These are phyloP conservation scores for Corchorus olitorius DNA, from an alignment of 345 rosid genomes.

Conservation along the genomic window DNA sequence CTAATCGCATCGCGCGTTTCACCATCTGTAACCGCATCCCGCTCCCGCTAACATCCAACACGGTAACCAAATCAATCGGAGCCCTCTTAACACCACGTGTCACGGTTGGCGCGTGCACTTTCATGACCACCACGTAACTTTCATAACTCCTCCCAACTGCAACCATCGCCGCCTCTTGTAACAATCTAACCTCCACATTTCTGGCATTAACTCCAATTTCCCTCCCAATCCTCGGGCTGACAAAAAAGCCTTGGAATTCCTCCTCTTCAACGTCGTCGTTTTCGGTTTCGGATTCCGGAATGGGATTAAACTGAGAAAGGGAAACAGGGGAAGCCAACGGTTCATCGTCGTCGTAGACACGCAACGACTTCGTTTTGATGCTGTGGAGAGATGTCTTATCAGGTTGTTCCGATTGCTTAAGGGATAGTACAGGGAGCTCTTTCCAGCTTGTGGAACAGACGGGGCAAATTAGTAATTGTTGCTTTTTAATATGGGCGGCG, in stretches of 20 bases:
- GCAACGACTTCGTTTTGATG: conserved; percentile 37
- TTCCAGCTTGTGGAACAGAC: conserved; percentile 73
- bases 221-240: conserved; percentile 23
- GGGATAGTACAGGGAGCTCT: conserved; percentile 44
- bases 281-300: conserved; percentile 75
- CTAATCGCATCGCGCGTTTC: conserved; percentile 64
- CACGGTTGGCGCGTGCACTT: conserved; percentile 58
- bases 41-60: conserved; percentile 62
- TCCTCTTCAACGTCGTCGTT: conserved; percentile 40
- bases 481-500: conserved; percentile 47
- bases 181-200: conserved; percentile 49
- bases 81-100: conserved; percentile 40
- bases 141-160: conserved; percentile 54
- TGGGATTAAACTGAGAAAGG: conserved; percentile 59
- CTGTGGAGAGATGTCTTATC: conserved; percentile 28
- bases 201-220: conserved; percentile 11
- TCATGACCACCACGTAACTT: conserved; percentile 60
- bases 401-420: conserved; percentile 22
- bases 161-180: conserved; percentile 70
- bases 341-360: conserved; percentile 85
- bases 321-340: conserved; percentile 58
- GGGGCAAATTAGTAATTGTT: conserved; percentile 59
- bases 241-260: conserved; percentile 62
- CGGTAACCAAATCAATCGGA: conserved; percentile 73
- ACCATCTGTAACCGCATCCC: conserved; percentile 50